Evolutionary conservation across 345 rosid species (phyloP).

Genomic region (Gossypium stocksii): DNA sequence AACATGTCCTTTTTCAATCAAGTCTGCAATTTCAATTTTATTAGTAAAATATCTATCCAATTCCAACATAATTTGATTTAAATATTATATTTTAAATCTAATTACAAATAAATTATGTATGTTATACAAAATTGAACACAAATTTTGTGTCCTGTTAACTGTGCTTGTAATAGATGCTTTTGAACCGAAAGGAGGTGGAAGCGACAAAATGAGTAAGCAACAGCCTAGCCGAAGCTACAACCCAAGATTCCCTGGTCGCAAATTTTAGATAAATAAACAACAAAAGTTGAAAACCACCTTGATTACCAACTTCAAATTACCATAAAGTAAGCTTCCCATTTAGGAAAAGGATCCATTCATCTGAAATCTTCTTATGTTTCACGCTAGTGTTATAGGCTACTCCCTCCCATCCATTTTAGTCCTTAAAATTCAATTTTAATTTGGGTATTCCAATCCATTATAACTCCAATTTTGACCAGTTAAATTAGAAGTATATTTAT

Average conservation of each 20-base stretch:
- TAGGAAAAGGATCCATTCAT: conserved; percentile 5
- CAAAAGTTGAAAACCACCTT: conserved; percentile 4
- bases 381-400: neutral
- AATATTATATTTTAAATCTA: no score
- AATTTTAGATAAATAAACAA: neutral
- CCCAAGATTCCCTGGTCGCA: neutral
- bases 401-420: no score
- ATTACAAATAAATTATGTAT: no score
- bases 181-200: neutral
- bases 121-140: no score
- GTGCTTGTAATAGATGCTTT: neutral
- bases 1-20: no score
- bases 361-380: conserved; percentile 1
- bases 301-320: neutral
- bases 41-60: no score
- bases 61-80: no score
- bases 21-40: no score
- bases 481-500: neutral
- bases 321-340: conserved; percentile 3
- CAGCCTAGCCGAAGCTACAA: neutral
- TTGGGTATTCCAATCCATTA: no score
- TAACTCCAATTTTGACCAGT: no score
- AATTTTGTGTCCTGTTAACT: no score
- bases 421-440: no score
- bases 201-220: neutral